A percentile compares a stretch with the other conserved stretches of the same genome.
phyloP scores from a whole-genome alignment of 2,329 filamentous ascomycete species.

The Zasmidium citrigriseum region DNA sequence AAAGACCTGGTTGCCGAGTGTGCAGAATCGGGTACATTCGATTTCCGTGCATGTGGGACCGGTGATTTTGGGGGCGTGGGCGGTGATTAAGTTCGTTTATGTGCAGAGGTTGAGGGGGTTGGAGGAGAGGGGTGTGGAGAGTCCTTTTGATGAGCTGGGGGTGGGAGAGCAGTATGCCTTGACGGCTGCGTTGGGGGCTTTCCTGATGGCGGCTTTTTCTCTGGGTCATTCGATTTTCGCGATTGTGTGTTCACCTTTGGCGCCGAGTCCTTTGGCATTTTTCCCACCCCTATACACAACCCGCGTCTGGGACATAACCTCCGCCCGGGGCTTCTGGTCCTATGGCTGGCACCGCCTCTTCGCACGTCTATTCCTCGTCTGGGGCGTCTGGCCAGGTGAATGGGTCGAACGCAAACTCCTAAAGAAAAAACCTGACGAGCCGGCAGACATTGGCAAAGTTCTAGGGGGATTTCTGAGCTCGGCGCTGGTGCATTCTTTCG shows the following conservation, averaged over 20 bases:
- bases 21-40: conserved; percentile 42
- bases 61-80: conserved; percentile 39
- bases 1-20: conserved; percentile 46
- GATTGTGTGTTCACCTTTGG: conserved; percentile 41
- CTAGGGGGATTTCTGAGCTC: conserved; percentile 44
- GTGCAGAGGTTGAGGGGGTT: conserved; percentile 28
- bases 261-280: conserved; percentile 44
- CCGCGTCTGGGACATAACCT: conserved; percentile 43
- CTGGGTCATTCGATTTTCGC: conserved; percentile 45
- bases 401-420: conserved; percentile 43
- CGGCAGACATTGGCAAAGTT: conserved; percentile 47
- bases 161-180: conserved; percentile 38
- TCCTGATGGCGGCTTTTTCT: conserved; percentile 47
- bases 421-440: conserved; percentile 36
- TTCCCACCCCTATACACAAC: conserved; percentile 49
- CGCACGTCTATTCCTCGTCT: conserved; percentile 47
- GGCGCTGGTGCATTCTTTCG: conserved; percentile 45
- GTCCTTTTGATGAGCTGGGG: conserved; percentile 39
- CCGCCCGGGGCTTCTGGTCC: conserved; percentile 45
- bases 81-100: conserved; percentile 38
- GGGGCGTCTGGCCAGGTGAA: conserved; percentile 49
- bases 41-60: conserved; percentile 42
- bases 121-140: conserved; percentile 7
- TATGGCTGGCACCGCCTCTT: conserved; percentile 50
- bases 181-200: conserved; percentile 44